Base-by-base conservation (phyloP, 225 moss, liverwort and hornwort species). In the Marchantia paleacea region DNA sequence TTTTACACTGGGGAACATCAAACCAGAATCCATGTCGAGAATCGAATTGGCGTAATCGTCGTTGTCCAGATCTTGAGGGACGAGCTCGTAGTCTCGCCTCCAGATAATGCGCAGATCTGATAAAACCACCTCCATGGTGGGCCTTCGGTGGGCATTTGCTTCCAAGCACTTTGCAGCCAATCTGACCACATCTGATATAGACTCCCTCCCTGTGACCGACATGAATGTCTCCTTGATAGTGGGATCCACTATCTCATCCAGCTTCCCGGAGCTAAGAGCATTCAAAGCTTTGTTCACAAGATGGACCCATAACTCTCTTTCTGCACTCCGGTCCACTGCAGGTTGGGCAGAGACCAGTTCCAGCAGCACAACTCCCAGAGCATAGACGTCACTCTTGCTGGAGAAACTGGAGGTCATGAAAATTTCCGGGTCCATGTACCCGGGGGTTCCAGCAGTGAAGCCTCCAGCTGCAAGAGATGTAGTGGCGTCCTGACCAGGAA, bases 341-440 rank as follows among this genome's bases (percentile, higher is more conserved):
- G 76, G 47, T 66, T 78, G 72, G 24, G 82, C 85, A 10, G 84
- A 66, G 66, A 85, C 77, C 55, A 22, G 28, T 55, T 89, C 86
- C 54, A 89, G 22, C 3, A 86, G 67, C 31, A 86, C 82, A 49
- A 88, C 85, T 28, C 86, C 77, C 12, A 62, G 64, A 0, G 62
- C 83, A 73, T 83, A 85, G 0, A 88, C 85, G 29, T 85, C 88
- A 29, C 76, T 85, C n/a, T 83, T 85, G 52, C 80, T 81, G 9
- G 86, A 68, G 52, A 82, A 63, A 0, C 78, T 80, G 24, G 76
- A 82, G 31, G 71, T 78, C 13, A 79, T 75, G 47, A 81, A 58
- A 8, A 82, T 80, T 54, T 89, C 86, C 5, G 86, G 86, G 55
- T 86, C 88, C 22, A 89, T 15, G 86, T 89, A 75, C 72, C 88